phyloP scores from a whole-genome alignment of 345 rosid species.

The Iberis pinnata region DNA sequence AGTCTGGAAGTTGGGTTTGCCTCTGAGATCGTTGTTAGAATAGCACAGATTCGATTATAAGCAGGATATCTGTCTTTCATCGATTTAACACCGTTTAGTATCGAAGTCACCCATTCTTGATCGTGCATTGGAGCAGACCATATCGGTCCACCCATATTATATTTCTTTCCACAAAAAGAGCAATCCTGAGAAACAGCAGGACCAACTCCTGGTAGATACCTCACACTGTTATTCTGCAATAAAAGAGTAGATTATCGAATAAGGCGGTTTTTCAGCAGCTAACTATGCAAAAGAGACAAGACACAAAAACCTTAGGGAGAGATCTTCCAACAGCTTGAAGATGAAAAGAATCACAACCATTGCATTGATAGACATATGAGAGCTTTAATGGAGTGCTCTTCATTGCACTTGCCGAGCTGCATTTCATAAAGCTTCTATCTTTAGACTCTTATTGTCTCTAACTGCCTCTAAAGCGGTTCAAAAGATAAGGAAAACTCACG shows the following conservation, averaged over 20 bases:
- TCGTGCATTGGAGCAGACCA: slow-evolving; percentile 98
- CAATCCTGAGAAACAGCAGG: slow-evolving; percentile 81
- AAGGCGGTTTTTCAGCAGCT: neutral
- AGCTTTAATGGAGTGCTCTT: too few species aligned
- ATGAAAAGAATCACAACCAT: slow-evolving; percentile 81
- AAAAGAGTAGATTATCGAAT: neutral
- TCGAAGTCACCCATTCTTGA: slow-evolving; percentile 75
- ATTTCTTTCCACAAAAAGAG: slow-evolving; percentile 84
- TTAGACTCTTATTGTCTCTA: too few species aligned
- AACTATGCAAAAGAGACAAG: neutral
- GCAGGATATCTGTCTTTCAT: slow-evolving; percentile 88
- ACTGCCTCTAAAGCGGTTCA: too few species aligned
- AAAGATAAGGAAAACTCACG: too few species aligned
- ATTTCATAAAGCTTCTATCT: too few species aligned
- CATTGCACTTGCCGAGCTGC: too few species aligned
- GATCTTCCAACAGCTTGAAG: slow-evolving; percentile 88
- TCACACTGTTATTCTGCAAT: slow-evolving; percentile 65
- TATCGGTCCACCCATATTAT: slow-evolving; percentile 91
- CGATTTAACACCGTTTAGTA: slow-evolving; percentile 57
- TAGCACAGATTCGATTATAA: slow-evolving; percentile 76
- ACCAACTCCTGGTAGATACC: slow-evolving; percentile 90
- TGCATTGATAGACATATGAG: too few species aligned
- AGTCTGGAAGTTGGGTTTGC: slow-evolving; percentile 38
- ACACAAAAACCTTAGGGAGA: slow-evolving; percentile 54
- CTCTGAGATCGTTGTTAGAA: slow-evolving; percentile 85